These are phyloP conservation scores for Camellia lanceoleosa DNA, from an alignment of 148 eudicot species.

Conservation along the genomic window DNA sequence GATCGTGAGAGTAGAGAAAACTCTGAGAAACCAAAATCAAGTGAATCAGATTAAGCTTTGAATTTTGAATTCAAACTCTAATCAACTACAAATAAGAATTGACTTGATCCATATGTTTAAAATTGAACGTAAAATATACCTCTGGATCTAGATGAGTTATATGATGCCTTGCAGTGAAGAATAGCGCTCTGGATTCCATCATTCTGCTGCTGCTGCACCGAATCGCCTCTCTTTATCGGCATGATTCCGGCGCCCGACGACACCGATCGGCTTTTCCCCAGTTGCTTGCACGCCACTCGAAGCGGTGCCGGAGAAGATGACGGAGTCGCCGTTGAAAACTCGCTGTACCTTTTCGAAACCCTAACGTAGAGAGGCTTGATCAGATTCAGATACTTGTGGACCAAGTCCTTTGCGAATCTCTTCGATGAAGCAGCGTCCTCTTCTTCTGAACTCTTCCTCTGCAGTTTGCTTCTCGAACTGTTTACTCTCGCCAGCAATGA, in stretches of 20 bases:
- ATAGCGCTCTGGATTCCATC: slow-evolving; percentile 67
- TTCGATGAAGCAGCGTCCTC: slow-evolving; percentile 18
- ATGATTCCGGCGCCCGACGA: slow-evolving; percentile 35
- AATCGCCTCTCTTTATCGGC: slow-evolving; percentile 38
- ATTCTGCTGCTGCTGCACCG: slow-evolving; percentile 30
- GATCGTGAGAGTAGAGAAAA: slow-evolving; percentile 24
- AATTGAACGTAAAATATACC: not conserved
- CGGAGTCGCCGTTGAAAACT: slow-evolving; percentile 16
- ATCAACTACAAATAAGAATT: not conserved
- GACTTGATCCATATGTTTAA: too few species aligned
- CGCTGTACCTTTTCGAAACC: slow-evolving; percentile 28
- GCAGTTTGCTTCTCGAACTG: slow-evolving; percentile 29
- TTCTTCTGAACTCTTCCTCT: slow-evolving; percentile 15
- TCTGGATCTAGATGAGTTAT: slow-evolving; percentile 24
- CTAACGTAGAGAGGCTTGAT: slow-evolving; percentile 45
- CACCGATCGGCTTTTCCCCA: slow-evolving; percentile 50
- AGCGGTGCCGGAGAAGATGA: slow-evolving; percentile 34
- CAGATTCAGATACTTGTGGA: slow-evolving; percentile 47
- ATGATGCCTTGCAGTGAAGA: slow-evolving; percentile 56
- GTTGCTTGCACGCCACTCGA: slow-evolving; percentile 28
- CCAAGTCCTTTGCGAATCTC: slow-evolving; percentile 22
- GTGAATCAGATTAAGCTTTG: not conserved
- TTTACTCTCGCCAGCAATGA: slow-evolving; percentile 23
- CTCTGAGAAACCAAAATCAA: slow-evolving; percentile 19
- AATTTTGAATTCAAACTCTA: not conserved